Conservation (phyloP, 768 basidiomycete species). For the Collybiopsis confluens region DNA sequence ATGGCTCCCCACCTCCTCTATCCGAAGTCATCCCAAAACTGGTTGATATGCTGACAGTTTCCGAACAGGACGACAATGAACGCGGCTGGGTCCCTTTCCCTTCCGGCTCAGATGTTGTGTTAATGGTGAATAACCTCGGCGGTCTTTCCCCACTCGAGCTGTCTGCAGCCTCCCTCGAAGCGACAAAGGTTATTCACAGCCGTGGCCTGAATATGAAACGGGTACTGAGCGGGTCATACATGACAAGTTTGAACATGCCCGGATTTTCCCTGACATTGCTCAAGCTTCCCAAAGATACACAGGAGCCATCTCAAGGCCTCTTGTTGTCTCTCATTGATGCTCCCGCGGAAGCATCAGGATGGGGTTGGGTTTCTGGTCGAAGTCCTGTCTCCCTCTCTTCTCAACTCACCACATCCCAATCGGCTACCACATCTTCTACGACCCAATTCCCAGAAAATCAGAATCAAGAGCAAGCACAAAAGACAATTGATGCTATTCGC, state of each 20-base stretch:
- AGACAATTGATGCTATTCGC: background rate
- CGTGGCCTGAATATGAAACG: constrained; percentile 56
- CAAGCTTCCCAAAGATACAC: constrained; percentile 54
- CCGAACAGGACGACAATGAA: constrained; percentile 54
- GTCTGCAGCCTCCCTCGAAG: constrained; percentile 61
- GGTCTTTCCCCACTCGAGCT: constrained; percentile 83
- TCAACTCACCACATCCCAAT: constrained; percentile 12
- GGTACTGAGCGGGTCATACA: constrained; percentile 77
- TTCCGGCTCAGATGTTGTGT: constrained; percentile 41
- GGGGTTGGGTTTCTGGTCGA: constrained; percentile 69
- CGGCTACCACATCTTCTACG: constrained; percentile 9
- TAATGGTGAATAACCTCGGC: constrained; percentile 87
- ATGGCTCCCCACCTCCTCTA: constrained; percentile 61
- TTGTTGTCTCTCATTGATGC: constrained; percentile 72
- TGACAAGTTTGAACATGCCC: constrained; percentile 88
- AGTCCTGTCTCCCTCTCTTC: constrained; percentile 28
- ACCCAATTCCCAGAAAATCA: constrained; percentile 36
- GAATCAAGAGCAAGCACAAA: constrained; percentile 33
- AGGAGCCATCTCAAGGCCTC: constrained; percentile 32
- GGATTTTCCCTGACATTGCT: constrained; percentile 85
- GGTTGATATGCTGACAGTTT: constrained; percentile 67
- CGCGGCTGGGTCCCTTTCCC: constrained; percentile 73
- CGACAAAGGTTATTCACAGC: constrained; percentile 47
- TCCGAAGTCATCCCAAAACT: constrained; percentile 66
- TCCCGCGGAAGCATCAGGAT: constrained; percentile 67